Percentiles rank a stretch among this genome's conserved stretches.
phyloP scores from a whole-genome alignment of 768 basidiomycete genomes.

The Phylloporus arenicola region DNA sequence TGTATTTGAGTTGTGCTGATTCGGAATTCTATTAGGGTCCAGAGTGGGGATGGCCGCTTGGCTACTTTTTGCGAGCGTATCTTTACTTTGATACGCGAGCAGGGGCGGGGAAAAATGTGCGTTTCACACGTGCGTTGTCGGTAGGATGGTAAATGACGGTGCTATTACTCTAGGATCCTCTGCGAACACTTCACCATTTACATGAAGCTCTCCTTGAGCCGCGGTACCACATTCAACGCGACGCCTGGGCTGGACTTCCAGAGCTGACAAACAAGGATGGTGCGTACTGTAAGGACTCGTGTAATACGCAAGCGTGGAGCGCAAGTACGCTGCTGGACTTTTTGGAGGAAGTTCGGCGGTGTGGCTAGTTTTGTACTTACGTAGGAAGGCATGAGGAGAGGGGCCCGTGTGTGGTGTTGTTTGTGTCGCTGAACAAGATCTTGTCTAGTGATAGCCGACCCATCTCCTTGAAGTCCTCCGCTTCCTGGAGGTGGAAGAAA shows the following conservation, averaged over 20 bases:
- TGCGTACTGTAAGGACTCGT: conserved; percentile 78
- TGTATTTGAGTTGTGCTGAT: conserved; percentile 10
- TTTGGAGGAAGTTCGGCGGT: conserved; percentile 54
- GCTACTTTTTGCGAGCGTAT: conserved; percentile 93
- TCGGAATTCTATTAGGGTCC: conserved; percentile 55
- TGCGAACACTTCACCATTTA: conserved; percentile 73
- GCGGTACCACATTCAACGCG: conserved; percentile 67
- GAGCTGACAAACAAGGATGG: conserved; percentile 90
- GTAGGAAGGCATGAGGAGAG: neutral
- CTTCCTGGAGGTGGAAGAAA: conserved; percentile 14
- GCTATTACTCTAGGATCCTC: conserved; percentile 47
- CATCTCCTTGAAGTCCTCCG: conserved; percentile 10
- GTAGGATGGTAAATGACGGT: neutral
- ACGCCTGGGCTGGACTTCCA: conserved; percentile 91
- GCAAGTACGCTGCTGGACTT: conserved; percentile 90
- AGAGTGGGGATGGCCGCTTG: conserved; percentile 93
- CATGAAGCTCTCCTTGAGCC: conserved; percentile 66
- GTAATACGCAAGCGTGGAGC: conserved; percentile 95
- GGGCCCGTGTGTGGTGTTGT: conserved; percentile 21
- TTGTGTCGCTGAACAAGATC: conserved; percentile 14
- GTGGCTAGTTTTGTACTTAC: neutral
- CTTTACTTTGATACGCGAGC: conserved; percentile 75
- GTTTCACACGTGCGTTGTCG: conserved; percentile 21
- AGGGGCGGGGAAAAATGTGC: conserved; percentile 64
- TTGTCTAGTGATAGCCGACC: conserved; percentile 13